These are phyloP conservation scores for Aurinia saxatilis DNA, from an alignment of 345 rosid species.

Conservation along the genomic window DNA sequence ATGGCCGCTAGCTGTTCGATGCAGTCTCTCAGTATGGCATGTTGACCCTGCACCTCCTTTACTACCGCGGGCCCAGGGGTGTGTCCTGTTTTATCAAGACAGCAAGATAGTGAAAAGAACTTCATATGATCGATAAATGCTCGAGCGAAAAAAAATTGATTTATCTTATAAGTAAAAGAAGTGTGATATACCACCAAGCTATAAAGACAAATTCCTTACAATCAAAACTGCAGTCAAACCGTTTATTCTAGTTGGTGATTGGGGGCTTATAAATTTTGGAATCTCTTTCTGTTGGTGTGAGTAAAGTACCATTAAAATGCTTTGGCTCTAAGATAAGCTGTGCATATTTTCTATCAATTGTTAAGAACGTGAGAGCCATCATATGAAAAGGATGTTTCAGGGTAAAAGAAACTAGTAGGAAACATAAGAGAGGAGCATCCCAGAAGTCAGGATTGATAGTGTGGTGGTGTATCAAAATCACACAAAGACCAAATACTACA, in stretches of 20 bases:
- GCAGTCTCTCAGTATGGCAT: slow-evolving; percentile 55
- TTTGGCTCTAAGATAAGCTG: background rate
- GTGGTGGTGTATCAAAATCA: background rate
- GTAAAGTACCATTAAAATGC: background rate
- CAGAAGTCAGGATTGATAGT: background rate
- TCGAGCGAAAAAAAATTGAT: background rate
- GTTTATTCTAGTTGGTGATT: background rate
- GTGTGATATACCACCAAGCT: background rate
- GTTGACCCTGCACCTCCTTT: slow-evolving; percentile 80
- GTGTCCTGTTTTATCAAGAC: slow-evolving; percentile 36
- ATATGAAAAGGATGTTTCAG: background rate
- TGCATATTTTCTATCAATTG: background rate
- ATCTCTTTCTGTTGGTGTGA: background rate
- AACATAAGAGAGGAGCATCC: background rate
- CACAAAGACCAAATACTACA: background rate
- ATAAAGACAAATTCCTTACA: background rate
- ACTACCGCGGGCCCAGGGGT: slow-evolving; percentile 40
- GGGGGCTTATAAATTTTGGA: background rate
- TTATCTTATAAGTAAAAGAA: background rate
- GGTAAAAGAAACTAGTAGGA: background rate
- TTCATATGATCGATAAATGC: background rate
- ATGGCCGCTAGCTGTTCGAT: slow-evolving; percentile 54
- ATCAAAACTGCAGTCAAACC: background rate
- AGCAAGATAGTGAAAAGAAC: background rate
- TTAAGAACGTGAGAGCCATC: background rate